Evolutionary conservation across 192 early-diverging fungal species (phyloP).

Genomic region (Mortierella antarctica): DNA sequence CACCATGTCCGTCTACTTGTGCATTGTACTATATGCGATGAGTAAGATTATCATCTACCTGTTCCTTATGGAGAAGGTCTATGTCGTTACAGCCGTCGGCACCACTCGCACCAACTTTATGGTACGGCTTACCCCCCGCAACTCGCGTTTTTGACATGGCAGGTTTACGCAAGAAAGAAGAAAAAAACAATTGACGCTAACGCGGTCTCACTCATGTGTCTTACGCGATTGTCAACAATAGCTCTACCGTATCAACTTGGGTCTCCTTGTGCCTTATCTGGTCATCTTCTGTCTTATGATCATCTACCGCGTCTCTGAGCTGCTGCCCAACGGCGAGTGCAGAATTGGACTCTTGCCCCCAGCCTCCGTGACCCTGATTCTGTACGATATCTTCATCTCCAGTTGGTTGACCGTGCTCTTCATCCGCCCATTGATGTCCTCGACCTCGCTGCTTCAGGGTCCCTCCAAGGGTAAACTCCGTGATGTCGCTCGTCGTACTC

Average conservation of each 20-base stretch:
- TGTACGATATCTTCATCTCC: slow-evolving; percentile 48
- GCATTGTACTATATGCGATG: slow-evolving; percentile 53
- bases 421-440: slow-evolving; percentile 46
- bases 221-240: not conserved
- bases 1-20: slow-evolving; percentile 51
- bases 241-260: slow-evolving; percentile 45
- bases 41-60: slow-evolving; percentile 59
- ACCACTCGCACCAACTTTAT: slow-evolving; percentile 45
- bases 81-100: slow-evolving; percentile 45
- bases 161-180: too few relatives aligned
- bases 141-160: not conserved
- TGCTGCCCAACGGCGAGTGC: slow-evolving; percentile 18
- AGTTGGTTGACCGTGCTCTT: slow-evolving; percentile 46
- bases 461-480: slow-evolving; percentile 45
- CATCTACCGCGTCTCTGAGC: slow-evolving; percentile 28
- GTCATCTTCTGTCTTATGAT: slow-evolving; percentile 41
- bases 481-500: slow-evolving; percentile 54
- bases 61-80: slow-evolving; percentile 61
- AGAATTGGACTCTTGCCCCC: slow-evolving; percentile 39
- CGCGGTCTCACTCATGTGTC: not conserved
- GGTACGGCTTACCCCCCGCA: too few relatives aligned
- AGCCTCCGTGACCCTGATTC: slow-evolving; percentile 36
- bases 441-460: slow-evolving; percentile 38
- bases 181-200: not conserved
- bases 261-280: slow-evolving; percentile 23